Conservation (phyloP, 345 rosid species). For the Leavenworthia alabamica region DNA sequence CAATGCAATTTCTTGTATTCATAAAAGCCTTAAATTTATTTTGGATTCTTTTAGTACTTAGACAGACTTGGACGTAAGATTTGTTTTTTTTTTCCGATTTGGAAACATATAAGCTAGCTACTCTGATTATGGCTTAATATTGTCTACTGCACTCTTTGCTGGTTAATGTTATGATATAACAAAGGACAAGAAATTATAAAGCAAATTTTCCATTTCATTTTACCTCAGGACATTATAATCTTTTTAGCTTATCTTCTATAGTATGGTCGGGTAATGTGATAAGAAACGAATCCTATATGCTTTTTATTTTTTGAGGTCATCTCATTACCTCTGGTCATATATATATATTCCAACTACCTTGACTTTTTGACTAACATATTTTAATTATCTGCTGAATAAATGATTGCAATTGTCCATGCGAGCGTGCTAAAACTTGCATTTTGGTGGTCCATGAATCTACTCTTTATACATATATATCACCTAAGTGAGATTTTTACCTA, state of each 20-base stretch:
- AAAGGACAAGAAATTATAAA: neutral
- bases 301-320: neutral
- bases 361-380: neutral
- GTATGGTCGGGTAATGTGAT: neutral
- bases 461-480: constrained; percentile 7
- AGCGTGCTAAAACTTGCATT: constrained; percentile 9
- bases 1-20: neutral
- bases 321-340: neutral
- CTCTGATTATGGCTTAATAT: neutral
- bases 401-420: constrained; percentile 11
- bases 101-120: neutral
- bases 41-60: neutral
- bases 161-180: neutral
- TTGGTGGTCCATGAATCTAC: constrained; percentile 18
- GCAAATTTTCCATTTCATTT: neutral
- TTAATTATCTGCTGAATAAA: neutral
- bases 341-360: neutral
- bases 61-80: neutral
- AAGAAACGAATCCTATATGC: neutral
- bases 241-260: neutral
- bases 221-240: neutral
- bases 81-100: neutral
- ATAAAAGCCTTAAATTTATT: neutral
- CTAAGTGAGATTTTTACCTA: constrained; percentile 7
- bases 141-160: neutral